Conservation (phyloP, 2,329 filamentous ascomycete genomes). For the Catunica adiposa region DNA sequence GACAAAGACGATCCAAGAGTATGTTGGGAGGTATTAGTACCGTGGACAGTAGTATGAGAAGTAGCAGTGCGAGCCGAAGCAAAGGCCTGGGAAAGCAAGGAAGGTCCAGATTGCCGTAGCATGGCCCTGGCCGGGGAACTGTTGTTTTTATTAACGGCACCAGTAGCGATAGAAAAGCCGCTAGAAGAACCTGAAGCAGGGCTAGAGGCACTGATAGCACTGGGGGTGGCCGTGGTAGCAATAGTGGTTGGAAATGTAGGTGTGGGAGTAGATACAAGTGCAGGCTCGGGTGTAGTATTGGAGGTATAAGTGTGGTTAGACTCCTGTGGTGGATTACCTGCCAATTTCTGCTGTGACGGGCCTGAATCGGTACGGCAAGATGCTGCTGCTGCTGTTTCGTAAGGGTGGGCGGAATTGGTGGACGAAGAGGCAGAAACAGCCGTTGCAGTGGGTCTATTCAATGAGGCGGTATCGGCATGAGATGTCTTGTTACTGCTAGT, state of each 20-base stretch:
- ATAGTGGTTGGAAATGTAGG: not conserved
- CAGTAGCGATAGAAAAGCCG: not conserved
- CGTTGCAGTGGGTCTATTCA: not conserved
- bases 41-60: slow-evolving; percentile 15
- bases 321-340: not conserved
- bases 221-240: not conserved
- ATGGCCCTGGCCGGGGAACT: slow-evolving; percentile 24
- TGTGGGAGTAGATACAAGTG: not conserved
- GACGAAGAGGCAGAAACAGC: not conserved
- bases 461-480: not conserved
- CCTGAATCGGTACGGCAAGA: not conserved
- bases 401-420: too few relatives aligned
- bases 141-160: slow-evolving; percentile 24
- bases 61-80: slow-evolving; percentile 39
- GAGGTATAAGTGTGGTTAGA: not conserved
- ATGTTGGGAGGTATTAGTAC: not conserved
- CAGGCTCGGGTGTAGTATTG: too few relatives aligned
- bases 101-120: slow-evolving; percentile 33
- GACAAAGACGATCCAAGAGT: not conserved
- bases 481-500: too few relatives aligned
- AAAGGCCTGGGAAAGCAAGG: slow-evolving; percentile 40
- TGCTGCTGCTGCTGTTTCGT: not conserved
- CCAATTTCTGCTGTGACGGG: not conserved
- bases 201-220: not conserved
- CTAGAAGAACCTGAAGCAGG: not conserved